phyloP scores from a whole-genome alignment of 169 alveolate genomes.

The Eimeria necatrix region DNA sequence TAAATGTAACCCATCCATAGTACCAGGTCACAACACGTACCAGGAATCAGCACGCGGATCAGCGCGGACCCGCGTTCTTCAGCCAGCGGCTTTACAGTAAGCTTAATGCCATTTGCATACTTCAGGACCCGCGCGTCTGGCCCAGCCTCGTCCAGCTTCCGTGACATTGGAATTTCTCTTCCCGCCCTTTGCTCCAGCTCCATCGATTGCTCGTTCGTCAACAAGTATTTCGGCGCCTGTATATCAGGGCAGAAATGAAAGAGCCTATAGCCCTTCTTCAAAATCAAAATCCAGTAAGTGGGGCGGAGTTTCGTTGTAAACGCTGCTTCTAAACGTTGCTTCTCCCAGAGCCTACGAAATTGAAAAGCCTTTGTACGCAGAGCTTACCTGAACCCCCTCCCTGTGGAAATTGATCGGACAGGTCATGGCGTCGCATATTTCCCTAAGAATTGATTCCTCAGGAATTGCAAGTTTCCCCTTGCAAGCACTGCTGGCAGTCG shows the following conservation, averaged over 20 bases:
- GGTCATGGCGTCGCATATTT: constrained; percentile 59
- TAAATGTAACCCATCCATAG: background rate
- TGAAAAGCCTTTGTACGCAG: background rate
- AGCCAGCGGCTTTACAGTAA: constrained; percentile 56
- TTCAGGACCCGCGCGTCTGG: constrained; percentile 38
- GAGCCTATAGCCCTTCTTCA: too few relatives aligned
- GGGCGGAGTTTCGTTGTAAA: too few relatives aligned
- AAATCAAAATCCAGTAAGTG: too few relatives aligned
- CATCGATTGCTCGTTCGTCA: constrained; percentile 13
- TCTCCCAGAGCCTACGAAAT: too few relatives aligned
- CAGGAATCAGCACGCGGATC: constrained; percentile 76
- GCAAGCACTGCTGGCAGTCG: background rate
- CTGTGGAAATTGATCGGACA: background rate
- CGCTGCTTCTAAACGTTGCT: too few relatives aligned
- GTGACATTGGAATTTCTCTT: background rate
- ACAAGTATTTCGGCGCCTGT: constrained; percentile 59
- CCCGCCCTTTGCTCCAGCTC: constrained; percentile 10
- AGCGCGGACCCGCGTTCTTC: constrained; percentile 76
- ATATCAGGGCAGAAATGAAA: background rate
- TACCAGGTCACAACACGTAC: background rate
- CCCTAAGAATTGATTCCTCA: constrained; percentile 40
- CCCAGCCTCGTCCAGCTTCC: constrained; percentile 59
- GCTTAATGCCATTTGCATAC: constrained; percentile 65
- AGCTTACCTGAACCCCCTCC: constrained; percentile 45
- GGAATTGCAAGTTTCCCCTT: constrained; percentile 31